Conservation (phyloP, 495 filamentous ascomycete species). For the Neurospora sp. region DNA sequence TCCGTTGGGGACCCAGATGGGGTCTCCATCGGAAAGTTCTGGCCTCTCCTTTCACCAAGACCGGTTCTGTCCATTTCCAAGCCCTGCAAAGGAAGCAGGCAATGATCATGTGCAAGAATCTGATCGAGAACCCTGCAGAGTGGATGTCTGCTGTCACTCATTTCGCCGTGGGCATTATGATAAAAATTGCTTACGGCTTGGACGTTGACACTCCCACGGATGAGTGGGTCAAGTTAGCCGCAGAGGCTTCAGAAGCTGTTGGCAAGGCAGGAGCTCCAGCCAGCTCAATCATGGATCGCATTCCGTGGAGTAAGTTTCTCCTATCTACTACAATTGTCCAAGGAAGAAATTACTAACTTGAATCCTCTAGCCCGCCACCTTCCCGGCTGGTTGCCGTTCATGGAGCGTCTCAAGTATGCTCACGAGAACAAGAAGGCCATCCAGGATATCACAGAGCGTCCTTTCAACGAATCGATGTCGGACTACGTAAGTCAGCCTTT, state of each 20-base stretch:
- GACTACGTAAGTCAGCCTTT: slow-evolving; percentile 12
- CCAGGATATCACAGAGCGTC: slow-evolving; percentile 19
- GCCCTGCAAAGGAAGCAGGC: slow-evolving; percentile 27
- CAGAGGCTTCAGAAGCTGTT: slow-evolving; percentile 31
- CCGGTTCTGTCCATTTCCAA: slow-evolving; percentile 19
- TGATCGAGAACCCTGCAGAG: slow-evolving; percentile 14
- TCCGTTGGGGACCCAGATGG: slow-evolving; percentile 36
- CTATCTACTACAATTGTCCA: neutral
- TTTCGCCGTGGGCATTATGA: slow-evolving; percentile 21
- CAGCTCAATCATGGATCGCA: slow-evolving; percentile 35
- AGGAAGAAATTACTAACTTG: slow-evolving; percentile 1
- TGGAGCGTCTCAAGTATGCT: slow-evolving; percentile 27
- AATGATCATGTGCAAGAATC: slow-evolving; percentile 15
- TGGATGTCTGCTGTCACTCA: slow-evolving; percentile 17
- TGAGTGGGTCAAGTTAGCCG: slow-evolving; percentile 33
- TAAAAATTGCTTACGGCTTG: slow-evolving; percentile 36
- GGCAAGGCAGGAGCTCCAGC: slow-evolving; percentile 35
- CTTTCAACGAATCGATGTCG: slow-evolving; percentile 17
- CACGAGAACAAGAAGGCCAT: slow-evolving; percentile 28
- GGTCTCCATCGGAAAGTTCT: slow-evolving; percentile 34
- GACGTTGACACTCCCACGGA: slow-evolving; percentile 28
- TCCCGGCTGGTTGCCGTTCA: slow-evolving; percentile 32
- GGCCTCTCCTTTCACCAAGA: slow-evolving; percentile 30
- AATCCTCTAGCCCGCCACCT: slow-evolving; percentile 21
- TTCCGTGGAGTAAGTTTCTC: slow-evolving; percentile 24